Base-by-base conservation (phyloP, 176 grass and related monocot species). In the Cymbopogon citratus region DNA sequence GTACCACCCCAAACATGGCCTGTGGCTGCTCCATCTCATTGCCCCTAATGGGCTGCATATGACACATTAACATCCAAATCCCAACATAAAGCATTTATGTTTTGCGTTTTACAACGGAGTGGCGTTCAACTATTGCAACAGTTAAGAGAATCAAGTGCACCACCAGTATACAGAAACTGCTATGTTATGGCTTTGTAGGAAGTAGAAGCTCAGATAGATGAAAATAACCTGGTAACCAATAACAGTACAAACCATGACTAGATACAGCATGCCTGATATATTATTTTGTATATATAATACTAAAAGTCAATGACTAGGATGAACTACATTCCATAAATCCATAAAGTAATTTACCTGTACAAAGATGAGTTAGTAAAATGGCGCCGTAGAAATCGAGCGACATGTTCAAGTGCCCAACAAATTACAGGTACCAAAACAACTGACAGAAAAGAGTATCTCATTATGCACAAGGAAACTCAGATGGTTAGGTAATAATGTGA, bases 381-480 rank as follows among this genome's bases (percentile, higher is more conserved):
- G 63, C 74, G 74, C 40, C 91, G 87, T 69, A 99, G 80, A 83
- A 91, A 99, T 80, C 87, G 95, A 71, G 93, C 74, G 28, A 93
- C 91, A 86, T 90, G 93, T 71, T 93, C 89, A 28, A 96, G 87
- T 12, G 93, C 91, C 97, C 97, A 99, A 39, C 93, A 91, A 77
- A 96, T 87, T 66, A 92, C 89, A 39, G 97, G 92, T 73, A 99
- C 83, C 89, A 96, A 87, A 85, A 87, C 91, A 95, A 96, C 97
- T 99, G 92, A 39, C 38, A 86, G 44, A 79, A 81, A 89, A 84
- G 41, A 81, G 36, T 8, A 79, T 34, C 51, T 67, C 19, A 71
- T 66, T 69, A 85, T 77, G 65, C 43, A 24, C 33, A 66, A 83
- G 49, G 21, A 76, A 80, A 66, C 64, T 28, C 7, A 81, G 43